Evolutionary conservation across 192 early-diverging fungal species (phyloP), one percentile per base, ranked within the genome.

Genomic region (Coemansia sp.): DNA sequence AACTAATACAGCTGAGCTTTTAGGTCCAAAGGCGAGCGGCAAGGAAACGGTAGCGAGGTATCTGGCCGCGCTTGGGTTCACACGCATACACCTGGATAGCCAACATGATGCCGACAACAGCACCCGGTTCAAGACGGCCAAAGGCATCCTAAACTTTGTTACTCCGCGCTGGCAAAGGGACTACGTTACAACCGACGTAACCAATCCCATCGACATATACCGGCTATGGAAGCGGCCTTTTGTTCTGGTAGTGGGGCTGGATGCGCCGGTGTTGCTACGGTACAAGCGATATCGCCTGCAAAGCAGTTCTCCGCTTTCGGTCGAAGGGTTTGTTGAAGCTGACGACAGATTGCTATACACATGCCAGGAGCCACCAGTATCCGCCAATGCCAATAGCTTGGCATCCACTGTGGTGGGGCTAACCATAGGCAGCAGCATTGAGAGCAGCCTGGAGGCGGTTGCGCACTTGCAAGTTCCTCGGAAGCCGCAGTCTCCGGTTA

Each of bases 221-320:
- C 45, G 80, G 14, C 70, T 92, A 54, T 62, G 64, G 61, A 79
- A 78, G 65, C 68, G 74, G n/a, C 90, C 90, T 0, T 91, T 94
- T 76, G 85, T 94, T 30, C 71, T 96, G 7, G 62, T 96, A 8
- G 80, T 96, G 1, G 82, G 87, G n/a, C 80, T 98, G 5, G 88
- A 95, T 46, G 89, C 91, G n/a, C 88, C 91, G 0, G 62, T 84
- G 20, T 68, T 66, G 21, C 64, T 86, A 16, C 86, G 94, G 28
- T 91, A 87, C 67, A 63, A 61, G 48, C 80, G 90, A 19, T 80
- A 72, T 49, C 43, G 77, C 3, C 14, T 33, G 36, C 79, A 68
- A 2, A 23, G 4, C 18, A 23, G 3, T 3, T 46, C 44, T 23
- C 6, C 44, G 0, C 44, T 46, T 46, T 64, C 69, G 1, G 48